These are phyloP conservation scores for Cordyceps fumosorosea DNA, from an alignment of 2,329 filamentous ascomycete species.

Conservation along the genomic window DNA sequence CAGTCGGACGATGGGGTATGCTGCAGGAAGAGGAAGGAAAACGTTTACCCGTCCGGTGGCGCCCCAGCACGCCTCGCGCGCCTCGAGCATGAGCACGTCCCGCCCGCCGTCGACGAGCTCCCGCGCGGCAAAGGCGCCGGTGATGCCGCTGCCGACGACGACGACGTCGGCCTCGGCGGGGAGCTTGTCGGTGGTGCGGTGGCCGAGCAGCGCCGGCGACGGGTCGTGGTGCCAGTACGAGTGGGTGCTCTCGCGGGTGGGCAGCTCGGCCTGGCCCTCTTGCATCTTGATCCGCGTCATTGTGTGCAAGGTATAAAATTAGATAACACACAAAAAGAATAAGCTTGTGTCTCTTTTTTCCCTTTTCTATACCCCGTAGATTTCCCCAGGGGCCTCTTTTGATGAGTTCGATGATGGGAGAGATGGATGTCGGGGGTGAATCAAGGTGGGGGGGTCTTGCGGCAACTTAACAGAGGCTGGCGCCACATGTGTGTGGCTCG, in stretches of 20 bases:
- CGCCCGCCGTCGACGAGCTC: constrained; percentile 48
- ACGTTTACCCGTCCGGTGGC: constrained; percentile 68
- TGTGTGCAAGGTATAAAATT: not conserved
- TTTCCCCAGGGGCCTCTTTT: too few relatives aligned
- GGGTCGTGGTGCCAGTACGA: constrained; percentile 73
- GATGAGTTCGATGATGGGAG: too few relatives aligned
- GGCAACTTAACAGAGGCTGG: not conserved
- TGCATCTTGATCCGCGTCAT: constrained; percentile 28
- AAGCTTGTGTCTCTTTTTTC: too few relatives aligned
- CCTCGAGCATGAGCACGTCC: constrained; percentile 67
- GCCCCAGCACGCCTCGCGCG: constrained; percentile 73
- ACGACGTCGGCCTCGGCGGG: constrained; percentile 60
- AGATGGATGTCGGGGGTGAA: too few relatives aligned
- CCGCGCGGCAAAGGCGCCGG: constrained; percentile 64
- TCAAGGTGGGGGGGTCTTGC: not conserved
- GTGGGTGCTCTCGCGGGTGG: constrained; percentile 50
- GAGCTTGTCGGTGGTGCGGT: constrained; percentile 58
- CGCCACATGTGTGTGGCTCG: not conserved
- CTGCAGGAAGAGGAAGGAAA: not conserved
- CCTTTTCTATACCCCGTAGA: too few relatives aligned
- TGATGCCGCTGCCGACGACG: constrained; percentile 70
- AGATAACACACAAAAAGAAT: too few relatives aligned
- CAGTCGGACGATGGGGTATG: not conserved
- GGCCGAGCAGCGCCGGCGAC: constrained; percentile 56
- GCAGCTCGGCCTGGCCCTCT: constrained; percentile 46